Evolutionary conservation across 108 stramenopile species (phyloP).

Genomic region (Cyclotella sp.): DNA sequence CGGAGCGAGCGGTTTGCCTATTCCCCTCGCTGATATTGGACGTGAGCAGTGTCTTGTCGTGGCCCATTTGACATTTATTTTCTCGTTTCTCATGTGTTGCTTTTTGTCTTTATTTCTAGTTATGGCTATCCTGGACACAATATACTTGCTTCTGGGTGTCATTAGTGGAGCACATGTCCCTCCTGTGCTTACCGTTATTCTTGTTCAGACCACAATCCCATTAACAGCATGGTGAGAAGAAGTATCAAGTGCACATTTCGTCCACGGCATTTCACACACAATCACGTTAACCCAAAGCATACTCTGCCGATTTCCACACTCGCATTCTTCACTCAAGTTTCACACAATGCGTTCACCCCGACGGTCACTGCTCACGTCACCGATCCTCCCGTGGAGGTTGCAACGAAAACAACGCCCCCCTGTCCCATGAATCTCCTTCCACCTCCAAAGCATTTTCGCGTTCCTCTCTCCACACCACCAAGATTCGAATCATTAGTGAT

Average conservation of each 20-base stretch:
- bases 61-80: not conserved
- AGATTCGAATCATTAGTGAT: constrained; percentile 21
- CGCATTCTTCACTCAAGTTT: constrained; percentile 28
- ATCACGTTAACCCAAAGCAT: not conserved
- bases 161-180: constrained; percentile 81
- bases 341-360: constrained; percentile 73
- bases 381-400: constrained; percentile 14
- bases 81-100: not conserved
- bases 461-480: constrained; percentile 14
- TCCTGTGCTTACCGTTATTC: constrained; percentile 84
- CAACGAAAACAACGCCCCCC: constrained; percentile 12
- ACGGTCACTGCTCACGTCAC: constrained; percentile 52
- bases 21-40: constrained; percentile 79
- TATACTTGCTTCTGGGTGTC: constrained; percentile 74
- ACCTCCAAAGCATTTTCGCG: constrained; percentile 11
- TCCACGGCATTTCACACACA: not conserved
- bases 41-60: constrained; percentile 46
- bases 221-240: constrained; percentile 64
- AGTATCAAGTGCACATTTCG: not conserved
- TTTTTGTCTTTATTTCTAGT: constrained; percentile 29
- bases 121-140: constrained; percentile 86
- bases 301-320: not conserved
- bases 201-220: constrained; percentile 81
- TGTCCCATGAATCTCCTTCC: constrained; percentile 7
- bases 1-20: constrained; percentile 36